These are phyloP conservation scores for Lachancea fermentati DNA, from an alignment of 805 yeast genomes.

Conservation along the genomic window DNA sequence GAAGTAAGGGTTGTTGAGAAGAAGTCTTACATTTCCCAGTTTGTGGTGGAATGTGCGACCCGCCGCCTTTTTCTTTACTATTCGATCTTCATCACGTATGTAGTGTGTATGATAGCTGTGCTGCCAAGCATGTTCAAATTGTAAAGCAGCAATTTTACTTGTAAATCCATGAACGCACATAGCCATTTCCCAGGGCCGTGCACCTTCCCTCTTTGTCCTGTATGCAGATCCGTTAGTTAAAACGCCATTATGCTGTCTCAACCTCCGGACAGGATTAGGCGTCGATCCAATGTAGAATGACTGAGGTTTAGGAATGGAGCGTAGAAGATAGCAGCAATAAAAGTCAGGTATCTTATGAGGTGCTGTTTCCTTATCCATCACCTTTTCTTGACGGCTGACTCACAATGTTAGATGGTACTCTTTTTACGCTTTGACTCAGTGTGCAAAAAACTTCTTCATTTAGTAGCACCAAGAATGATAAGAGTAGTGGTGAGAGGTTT, in stretches of 20 bases:
- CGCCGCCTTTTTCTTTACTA: conserved; percentile 34
- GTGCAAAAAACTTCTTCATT: background rate
- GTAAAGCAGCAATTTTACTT: conserved; percentile 60
- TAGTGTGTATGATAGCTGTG: conserved; percentile 64
- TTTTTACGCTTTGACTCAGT: background rate
- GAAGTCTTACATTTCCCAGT: conserved; percentile 42
- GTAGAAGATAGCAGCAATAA: conserved; percentile 68
- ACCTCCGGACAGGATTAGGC: conserved; percentile 62
- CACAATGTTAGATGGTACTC: no score
- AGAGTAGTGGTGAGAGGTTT: conserved; percentile 2
- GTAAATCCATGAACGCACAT: conserved; percentile 67
- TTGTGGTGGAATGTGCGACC: conserved; percentile 42
- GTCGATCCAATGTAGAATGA: conserved; percentile 79
- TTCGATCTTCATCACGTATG: conserved; percentile 37
- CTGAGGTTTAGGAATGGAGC: conserved; percentile 50
- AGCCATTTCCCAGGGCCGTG: conserved; percentile 71
- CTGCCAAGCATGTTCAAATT: conserved; percentile 84
- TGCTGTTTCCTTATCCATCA: background rate
- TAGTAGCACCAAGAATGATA: conserved; percentile 2
- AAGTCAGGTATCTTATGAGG: conserved; percentile 30
- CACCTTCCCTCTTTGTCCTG: conserved; percentile 50
- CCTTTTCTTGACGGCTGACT: no score
- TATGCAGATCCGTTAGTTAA: conserved; percentile 61
- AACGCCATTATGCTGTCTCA: conserved; percentile 77
- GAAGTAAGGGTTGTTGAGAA: conserved; percentile 42